Evolutionary conservation across 2,329 filamentous ascomycete genomes (phyloP).

Genomic region (Trichophyton verrucosum): DNA sequence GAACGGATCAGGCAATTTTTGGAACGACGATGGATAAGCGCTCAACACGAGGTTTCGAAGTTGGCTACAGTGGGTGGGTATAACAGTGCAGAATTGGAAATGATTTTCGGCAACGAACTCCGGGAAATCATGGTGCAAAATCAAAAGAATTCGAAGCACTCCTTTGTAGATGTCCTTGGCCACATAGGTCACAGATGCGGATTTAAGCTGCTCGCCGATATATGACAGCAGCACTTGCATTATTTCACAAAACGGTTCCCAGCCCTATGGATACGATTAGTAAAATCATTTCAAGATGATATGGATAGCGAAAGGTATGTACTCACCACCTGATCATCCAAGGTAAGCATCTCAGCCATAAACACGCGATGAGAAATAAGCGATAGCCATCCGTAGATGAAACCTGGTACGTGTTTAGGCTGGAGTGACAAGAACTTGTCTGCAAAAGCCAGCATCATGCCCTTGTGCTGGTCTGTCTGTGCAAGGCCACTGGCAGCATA

Average conservation of each 20-base stretch:
- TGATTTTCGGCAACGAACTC: slow-evolving; percentile 87
- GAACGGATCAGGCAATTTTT: slow-evolving; percentile 62
- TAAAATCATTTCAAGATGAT: slow-evolving; percentile 3
- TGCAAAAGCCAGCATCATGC: slow-evolving; percentile 61
- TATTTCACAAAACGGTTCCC: slow-evolving; percentile 61
- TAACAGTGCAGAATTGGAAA: slow-evolving; percentile 63
- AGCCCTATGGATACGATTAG: slow-evolving; percentile 41
- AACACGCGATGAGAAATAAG: slow-evolving; percentile 77
- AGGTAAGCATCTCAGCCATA: slow-evolving; percentile 61
- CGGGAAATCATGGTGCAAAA: slow-evolving; percentile 87
- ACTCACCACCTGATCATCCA: slow-evolving; percentile 44
- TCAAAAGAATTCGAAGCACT: slow-evolving; percentile 65
- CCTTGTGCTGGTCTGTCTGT: slow-evolving; percentile 49
- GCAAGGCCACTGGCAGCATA: slow-evolving; percentile 49
- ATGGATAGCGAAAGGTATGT: neutral
- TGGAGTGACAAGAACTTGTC: slow-evolving; percentile 60
- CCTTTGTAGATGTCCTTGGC: slow-evolving; percentile 77
- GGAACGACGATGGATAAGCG: slow-evolving; percentile 57
- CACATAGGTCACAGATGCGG: slow-evolving; percentile 53
- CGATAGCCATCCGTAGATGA: slow-evolving; percentile 72
- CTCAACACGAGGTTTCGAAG: slow-evolving; percentile 78
- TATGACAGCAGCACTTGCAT: slow-evolving; percentile 60
- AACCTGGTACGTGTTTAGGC: slow-evolving; percentile 65
- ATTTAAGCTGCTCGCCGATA: slow-evolving; percentile 67
- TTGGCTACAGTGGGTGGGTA: slow-evolving; percentile 75